Conservation (phyloP, 495 filamentous ascomycete genomes). For the Amphirosellinia nigrospora region DNA sequence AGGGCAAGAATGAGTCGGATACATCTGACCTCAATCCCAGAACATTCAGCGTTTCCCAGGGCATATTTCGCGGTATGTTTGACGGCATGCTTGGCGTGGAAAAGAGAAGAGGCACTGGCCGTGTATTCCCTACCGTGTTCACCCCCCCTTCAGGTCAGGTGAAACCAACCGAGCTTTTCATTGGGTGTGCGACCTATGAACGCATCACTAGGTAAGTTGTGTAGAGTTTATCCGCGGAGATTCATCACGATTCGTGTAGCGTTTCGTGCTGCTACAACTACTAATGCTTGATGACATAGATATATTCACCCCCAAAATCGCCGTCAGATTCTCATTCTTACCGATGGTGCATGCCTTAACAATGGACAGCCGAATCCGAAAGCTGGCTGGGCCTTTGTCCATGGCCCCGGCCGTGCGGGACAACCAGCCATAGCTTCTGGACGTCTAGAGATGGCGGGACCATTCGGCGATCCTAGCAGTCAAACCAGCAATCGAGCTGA, state of each 20-base stretch:
- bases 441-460: conserved; percentile 44
- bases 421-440: conserved; percentile 22
- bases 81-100: neutral
- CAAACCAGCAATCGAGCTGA: conserved; percentile 53
- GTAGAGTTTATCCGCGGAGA: neutral
- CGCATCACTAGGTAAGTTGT: conserved; percentile 25
- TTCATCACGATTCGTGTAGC: neutral
- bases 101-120: conserved; percentile 33
- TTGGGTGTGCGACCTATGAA: conserved; percentile 16
- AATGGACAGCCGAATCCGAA: conserved; percentile 42
- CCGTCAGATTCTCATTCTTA: conserved; percentile 30
- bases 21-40: neutral
- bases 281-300: conserved; percentile 25
- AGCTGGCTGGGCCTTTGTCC: conserved; percentile 48
- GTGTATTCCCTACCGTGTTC: conserved; percentile 40
- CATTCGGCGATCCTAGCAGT: conserved; percentile 35
- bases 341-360: conserved; percentile 47
- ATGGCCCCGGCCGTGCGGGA: conserved; percentile 23
- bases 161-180: conserved; percentile 36
- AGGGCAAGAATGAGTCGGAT: conserved; percentile 17
- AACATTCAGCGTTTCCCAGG: neutral
- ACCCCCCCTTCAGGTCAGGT: conserved; percentile 29
- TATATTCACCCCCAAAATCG: conserved; percentile 38
- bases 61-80: no score
- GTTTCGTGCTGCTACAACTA: no score